Evolutionary conservation across 169 alveolate species (phyloP), one percentile per base, ranked within the genome.

Genomic region (Cystoisospora suis): DNA sequence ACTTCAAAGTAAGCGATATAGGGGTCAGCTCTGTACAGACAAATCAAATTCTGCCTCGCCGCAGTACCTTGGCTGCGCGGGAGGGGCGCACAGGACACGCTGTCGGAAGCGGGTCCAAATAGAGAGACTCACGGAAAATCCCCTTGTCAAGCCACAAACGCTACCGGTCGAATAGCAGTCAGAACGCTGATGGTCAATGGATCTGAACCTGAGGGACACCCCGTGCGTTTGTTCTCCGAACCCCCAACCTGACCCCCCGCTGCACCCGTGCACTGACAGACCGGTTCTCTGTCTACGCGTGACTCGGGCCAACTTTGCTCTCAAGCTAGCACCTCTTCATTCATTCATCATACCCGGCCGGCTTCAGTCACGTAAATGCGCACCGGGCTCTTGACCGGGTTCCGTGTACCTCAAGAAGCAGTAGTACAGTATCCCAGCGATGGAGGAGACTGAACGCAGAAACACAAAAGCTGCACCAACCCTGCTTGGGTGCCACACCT

Each of bases 81-180:
- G 83, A 2, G 83, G 83, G 20, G 53, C 83, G 47, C 83, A 72
- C 45, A 32, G 83, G 27, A 72, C 83, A 38, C 83, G 83, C 20
- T 72, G 83, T 53, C 6, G 83, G 29, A 72, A 38, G 42, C 83
- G 83, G 42, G 42, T 9, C 36, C 77, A 65, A 17, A 72, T 15
- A 23, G 83, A 72, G 53, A 72, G 53, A n/a, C 83, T 72, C 23
- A 72, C 83, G 2, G 83, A 72, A 40, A 72, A 72, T 53, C 47
- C 32, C 6, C 38, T 72, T 40, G 56, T 40, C 83, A 34, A 34
- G 5, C 83, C 47, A 4, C 47, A 72, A 72, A 72, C 42, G n/a
- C 32, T 72, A 38, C 83, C 83, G 23, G 83, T 72, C 23, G 83
- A 72, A 40, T 72, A 72, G 83, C n/a, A n/a, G n/a, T n/a, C n/a